These are phyloP conservation scores for Elasticomyces elasticus DNA, from an alignment of 495 filamentous ascomycete genomes.

Conservation along the genomic window DNA sequence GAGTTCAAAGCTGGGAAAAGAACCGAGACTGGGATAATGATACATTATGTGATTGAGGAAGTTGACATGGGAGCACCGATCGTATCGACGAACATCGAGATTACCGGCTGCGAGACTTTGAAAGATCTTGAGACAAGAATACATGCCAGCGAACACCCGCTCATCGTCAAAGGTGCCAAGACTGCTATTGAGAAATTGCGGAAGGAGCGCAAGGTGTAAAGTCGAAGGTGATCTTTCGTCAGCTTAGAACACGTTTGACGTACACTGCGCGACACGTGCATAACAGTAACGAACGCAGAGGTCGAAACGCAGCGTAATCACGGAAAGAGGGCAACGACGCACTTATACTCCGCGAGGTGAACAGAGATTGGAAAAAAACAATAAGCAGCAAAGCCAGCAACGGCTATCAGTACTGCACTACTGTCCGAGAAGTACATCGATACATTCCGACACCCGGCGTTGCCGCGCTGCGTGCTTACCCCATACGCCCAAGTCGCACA, in stretches of 20 bases:
- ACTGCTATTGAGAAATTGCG: slow-evolving; percentile 1
- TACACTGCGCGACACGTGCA: too few relatives aligned
- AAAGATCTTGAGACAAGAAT: slow-evolving; percentile 29
- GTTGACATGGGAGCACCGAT: slow-evolving; percentile 76
- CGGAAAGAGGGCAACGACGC: too few relatives aligned
- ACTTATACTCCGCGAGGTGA: too few relatives aligned
- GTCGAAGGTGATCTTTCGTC: background rate
- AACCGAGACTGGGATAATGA: slow-evolving; percentile 82
- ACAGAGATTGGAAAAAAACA: too few relatives aligned
- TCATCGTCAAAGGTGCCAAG: slow-evolving; percentile 12
- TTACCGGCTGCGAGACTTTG: slow-evolving; percentile 29
- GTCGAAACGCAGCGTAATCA: too few relatives aligned
- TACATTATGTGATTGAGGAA: slow-evolving; percentile 76
- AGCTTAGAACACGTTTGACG: background rate
- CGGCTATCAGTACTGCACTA: too few relatives aligned
- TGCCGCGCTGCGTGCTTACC: too few relatives aligned
- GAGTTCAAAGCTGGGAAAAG: slow-evolving; percentile 64
- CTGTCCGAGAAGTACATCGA: too few relatives aligned
- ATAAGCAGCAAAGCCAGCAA: too few relatives aligned
- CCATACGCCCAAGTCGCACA: too few relatives aligned
- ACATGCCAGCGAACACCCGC: slow-evolving; percentile 26
- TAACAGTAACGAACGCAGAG: too few relatives aligned
- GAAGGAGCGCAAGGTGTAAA: background rate
- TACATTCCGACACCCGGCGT: too few relatives aligned
- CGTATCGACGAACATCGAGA: slow-evolving; percentile 59